phyloP scores from a whole-genome alignment of 805 yeast species.

The Blastobotrys chiropterorum region DNA sequence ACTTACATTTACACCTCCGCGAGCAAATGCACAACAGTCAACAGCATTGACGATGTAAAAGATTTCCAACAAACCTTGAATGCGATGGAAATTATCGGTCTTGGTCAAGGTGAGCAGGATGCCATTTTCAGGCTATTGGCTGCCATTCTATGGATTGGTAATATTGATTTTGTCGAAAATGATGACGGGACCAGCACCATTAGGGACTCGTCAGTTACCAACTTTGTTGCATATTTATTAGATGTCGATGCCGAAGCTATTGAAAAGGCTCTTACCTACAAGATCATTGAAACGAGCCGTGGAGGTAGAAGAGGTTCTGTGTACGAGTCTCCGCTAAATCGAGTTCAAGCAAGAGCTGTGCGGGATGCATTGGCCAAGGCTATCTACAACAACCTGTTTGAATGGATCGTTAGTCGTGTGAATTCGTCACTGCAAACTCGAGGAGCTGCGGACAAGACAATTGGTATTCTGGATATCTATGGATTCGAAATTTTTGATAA shows the following conservation, averaged over 20 bases:
- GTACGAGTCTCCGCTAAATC: constrained; percentile 88
- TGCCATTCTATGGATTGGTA: constrained; percentile 90
- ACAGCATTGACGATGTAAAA: constrained; percentile 72
- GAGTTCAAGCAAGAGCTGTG: constrained; percentile 85
- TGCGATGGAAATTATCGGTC: constrained; percentile 87
- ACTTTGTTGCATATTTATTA: constrained; percentile 85
- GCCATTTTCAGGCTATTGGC: constrained; percentile 81
- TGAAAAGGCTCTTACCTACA: constrained; percentile 62
- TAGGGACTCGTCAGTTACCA: constrained; percentile 83
- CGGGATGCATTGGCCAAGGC: constrained; percentile 95
- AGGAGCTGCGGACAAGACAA: constrained; percentile 51
- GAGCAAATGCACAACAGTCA: constrained; percentile 79
- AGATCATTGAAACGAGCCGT: constrained; percentile 84
- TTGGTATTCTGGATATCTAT: constrained; percentile 91
- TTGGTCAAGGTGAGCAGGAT: constrained; percentile 78
- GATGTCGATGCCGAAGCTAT: constrained; percentile 69
- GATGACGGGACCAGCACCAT: constrained; percentile 80
- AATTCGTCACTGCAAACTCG: constrained; percentile 64
- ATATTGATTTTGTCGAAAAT: constrained; percentile 76
- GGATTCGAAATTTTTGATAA: constrained; percentile 96
- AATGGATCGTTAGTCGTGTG: constrained; percentile 93
- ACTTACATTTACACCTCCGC: constrained; percentile 83
- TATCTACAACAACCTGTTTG: constrained; percentile 83
- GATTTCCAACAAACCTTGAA: constrained; percentile 76
- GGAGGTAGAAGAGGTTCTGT: constrained; percentile 88